A percentile compares a stretch with the other conserved stretches of the same genome.
These are phyloP conservation scores for Astragalus glycyphyllos DNA, from an alignment of 306 rosid species.

Conservation along the genomic window DNA sequence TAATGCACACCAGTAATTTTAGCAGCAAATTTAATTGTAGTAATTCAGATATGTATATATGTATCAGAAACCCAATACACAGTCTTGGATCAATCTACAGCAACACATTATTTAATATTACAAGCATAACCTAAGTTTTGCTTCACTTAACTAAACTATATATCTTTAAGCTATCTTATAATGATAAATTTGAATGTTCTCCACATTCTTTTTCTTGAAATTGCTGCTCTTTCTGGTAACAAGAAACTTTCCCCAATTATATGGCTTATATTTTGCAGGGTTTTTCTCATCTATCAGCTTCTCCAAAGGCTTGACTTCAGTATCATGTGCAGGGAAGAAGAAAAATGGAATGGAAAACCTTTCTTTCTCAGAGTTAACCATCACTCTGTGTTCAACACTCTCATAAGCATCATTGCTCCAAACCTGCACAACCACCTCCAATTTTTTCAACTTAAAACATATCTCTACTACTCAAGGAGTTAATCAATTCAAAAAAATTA, in stretches of 20 bases:
- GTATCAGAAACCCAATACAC: too few relatives aligned
- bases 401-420: slow-evolving; percentile 78
- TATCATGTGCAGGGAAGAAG: slow-evolving; percentile 63
- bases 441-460: neutral
- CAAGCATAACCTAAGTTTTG: neutral
- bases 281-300: slow-evolving; percentile 53
- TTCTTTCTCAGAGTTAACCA: slow-evolving; percentile 57
- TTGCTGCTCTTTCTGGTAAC: slow-evolving; percentile 43
- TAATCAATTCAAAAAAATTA: neutral
- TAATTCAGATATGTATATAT: too few relatives aligned
- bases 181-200: slow-evolving; percentile 57
- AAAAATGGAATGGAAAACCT: slow-evolving; percentile 62
- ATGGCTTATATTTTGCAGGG: slow-evolving; percentile 56
- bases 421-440: slow-evolving; percentile 51
- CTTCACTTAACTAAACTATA: neutral
- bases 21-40: neutral
- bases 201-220: slow-evolving; percentile 55
- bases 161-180: slow-evolving; percentile 39
- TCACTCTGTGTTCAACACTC: slow-evolving; percentile 72
- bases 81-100: neutral
- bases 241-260: slow-evolving; percentile 66
- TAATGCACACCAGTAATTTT: neutral
- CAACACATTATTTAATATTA: slow-evolving; percentile 1
- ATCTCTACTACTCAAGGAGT: neutral
- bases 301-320: slow-evolving; percentile 56